Base-by-base conservation (phyloP, 805 yeast species). In the Saturnispora besseyi region DNA sequence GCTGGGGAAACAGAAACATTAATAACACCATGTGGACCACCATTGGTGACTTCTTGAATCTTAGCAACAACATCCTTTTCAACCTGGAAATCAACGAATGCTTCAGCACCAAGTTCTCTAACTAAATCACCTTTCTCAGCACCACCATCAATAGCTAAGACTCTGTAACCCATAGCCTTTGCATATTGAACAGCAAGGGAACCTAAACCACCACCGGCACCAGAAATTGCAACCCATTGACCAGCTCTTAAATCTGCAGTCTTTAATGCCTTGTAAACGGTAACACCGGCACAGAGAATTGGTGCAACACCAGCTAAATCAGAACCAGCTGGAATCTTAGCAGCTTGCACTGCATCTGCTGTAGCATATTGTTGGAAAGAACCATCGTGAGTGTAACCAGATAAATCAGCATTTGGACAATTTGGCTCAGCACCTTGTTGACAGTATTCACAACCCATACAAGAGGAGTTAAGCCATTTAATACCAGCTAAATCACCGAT, bases 361-460 rank as follows among this genome's bases (percentile, higher is more conserved):
- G 91, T 81, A 48, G 89, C 89, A 67, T 86, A 87, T 71, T 87
- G 87, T 70, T 87, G 95, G 82, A 87, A 86, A 33, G 95, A 81
- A 58, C 96, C 96, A 67, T 88, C 91, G 62, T 82, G 89, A 42
- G 90, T 83, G 79, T 84, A 87, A 61, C 96, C 96, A 22, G 91
- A 82, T 63, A 86, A 76, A 59, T 76, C 83, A 46, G 87, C 88
- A 12, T 71, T 61, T 26, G 79, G 70, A 72, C 95, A 86, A 67
- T 79, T 79, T 56, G 91, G 76, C 69, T 86, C 95, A 60, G 71
- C 72, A 62, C 79, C 75, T 59, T 67, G 71, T 60, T 74, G 74
- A 72, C 95, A 86, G 75, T 69, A 77, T 70, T 87, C 93, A 70
- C 95, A 86, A 50, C 77, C 68, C 67, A 80, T 67, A 71, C 95